Percentiles rank a stretch among this genome's conserved stretches.
These are phyloP conservation scores for Exidia glandulosa DNA, from an alignment of 768 basidiomycete species.

Conservation along the genomic window DNA sequence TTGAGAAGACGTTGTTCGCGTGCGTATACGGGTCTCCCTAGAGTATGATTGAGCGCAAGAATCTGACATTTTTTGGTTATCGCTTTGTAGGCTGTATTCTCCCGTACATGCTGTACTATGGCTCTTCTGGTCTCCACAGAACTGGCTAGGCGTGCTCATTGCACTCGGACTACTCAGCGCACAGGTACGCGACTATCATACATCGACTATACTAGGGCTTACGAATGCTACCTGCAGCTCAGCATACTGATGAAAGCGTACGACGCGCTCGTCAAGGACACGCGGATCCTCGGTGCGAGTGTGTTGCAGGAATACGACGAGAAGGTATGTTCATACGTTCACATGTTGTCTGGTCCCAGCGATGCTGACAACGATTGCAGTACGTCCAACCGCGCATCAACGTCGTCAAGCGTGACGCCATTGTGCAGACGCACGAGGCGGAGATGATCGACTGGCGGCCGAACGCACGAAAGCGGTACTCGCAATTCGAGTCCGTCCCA, in stretches of 20 bases:
- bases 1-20: constrained; percentile 56
- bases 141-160: constrained; percentile 64
- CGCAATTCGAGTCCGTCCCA: too few species aligned
- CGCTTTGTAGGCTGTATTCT: constrained; percentile 49
- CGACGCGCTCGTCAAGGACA: constrained; percentile 60
- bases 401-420: constrained; percentile 63
- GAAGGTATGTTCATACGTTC: constrained; percentile 36
- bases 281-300: constrained; percentile 61
- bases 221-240: constrained; percentile 26
- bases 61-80: too few species aligned
- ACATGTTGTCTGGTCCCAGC: neutral
- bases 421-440: constrained; percentile 77
- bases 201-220: neutral
- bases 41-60: neutral
- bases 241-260: constrained; percentile 44
- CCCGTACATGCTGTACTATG: constrained; percentile 66
- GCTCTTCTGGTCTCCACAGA: constrained; percentile 56
- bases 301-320: constrained; percentile 79
- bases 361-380: constrained; percentile 25
- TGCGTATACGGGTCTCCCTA: constrained; percentile 1
- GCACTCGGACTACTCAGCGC: constrained; percentile 56
- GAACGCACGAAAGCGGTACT: neutral
- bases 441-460: constrained; percentile 55
- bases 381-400: constrained; percentile 78
- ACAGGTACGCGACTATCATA: constrained; percentile 37